Percentiles rank a stretch among this genome's conserved stretches.
phyloP scores from a whole-genome alignment of 129 eudicot species.

The Flaveria trinervia region DNA sequence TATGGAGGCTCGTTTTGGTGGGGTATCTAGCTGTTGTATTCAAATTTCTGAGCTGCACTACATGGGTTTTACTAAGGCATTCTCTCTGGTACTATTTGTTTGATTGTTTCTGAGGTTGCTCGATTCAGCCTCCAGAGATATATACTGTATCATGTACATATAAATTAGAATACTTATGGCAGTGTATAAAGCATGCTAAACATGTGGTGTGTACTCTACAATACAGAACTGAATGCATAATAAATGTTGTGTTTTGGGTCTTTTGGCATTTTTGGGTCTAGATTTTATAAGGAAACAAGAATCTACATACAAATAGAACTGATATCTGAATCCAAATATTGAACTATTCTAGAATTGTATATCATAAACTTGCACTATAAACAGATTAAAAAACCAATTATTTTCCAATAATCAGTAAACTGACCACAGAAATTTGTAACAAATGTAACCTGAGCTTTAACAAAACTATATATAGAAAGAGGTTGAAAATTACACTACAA shows the following conservation, averaged over 20 bases:
- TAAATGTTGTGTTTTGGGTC: constrained; percentile 12
- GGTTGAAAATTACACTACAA: constrained; percentile 42
- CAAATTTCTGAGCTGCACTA: constrained; percentile 19
- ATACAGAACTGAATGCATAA: constrained; percentile 8
- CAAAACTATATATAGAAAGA: constrained; percentile 20
- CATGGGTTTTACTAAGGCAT: neutral
- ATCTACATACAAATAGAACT: neutral
- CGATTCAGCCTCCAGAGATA: constrained; percentile 14
- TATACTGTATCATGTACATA: constrained; percentile 16
- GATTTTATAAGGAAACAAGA: neutral
- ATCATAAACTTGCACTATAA: constrained; percentile 12
- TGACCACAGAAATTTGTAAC: neutral
- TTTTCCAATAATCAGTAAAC: constrained; percentile 11
- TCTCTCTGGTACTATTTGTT: neutral
- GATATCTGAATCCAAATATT: neutral
- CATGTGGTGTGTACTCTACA: neutral
- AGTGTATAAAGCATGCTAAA: constrained; percentile 15
- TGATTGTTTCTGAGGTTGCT: constrained; percentile 18
- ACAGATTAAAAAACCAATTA: constrained; percentile 12
- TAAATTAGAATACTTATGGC: neutral
- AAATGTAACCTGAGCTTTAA: constrained; percentile 3
- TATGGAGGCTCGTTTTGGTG: constrained; percentile 13
- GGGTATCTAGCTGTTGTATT: constrained; percentile 11
- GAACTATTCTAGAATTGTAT: constrained; percentile 5
- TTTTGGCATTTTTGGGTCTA: constrained; percentile 14